These are phyloP conservation scores for Radiomyces spectabilis DNA, from an alignment of 192 early-diverging fungal species.

Conservation along the genomic window DNA sequence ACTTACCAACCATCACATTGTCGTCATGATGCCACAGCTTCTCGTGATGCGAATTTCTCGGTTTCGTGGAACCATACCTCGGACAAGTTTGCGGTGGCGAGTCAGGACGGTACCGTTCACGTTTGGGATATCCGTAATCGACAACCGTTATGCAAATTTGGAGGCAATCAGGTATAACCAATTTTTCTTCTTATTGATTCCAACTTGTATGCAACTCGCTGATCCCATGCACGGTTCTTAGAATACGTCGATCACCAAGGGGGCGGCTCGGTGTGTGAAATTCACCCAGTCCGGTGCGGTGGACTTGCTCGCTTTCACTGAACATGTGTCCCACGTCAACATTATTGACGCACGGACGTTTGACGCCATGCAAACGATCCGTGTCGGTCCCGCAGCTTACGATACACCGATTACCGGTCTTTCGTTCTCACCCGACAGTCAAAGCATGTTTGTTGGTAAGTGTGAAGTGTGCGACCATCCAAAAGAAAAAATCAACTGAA, in stretches of 20 bases:
- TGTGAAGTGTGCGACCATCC: too few relatives aligned
- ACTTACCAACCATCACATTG: neutral
- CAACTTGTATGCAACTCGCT: too few relatives aligned
- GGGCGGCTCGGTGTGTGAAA: constrained; percentile 79
- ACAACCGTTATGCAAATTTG: constrained; percentile 69
- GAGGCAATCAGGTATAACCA: constrained; percentile 53
- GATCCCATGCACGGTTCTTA: neutral
- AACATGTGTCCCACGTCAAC: constrained; percentile 83
- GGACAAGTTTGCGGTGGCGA: constrained; percentile 92
- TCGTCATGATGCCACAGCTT: constrained; percentile 35
- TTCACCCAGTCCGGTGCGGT: constrained; percentile 85
- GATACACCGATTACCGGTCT: constrained; percentile 87
- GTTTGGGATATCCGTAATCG: constrained; percentile 87
- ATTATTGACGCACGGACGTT: constrained; percentile 89
- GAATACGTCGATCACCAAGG: constrained; percentile 60
- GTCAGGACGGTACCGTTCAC: constrained; percentile 86
- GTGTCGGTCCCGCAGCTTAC: constrained; percentile 53
- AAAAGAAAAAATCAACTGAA: too few relatives aligned
- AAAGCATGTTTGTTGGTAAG: constrained; percentile 83
- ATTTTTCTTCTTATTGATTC: neutral
- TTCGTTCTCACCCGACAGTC: constrained; percentile 75
- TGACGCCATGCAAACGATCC: constrained; percentile 70
- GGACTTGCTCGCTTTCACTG: constrained; percentile 79
- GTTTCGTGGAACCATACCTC: constrained; percentile 93
- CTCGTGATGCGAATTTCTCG: constrained; percentile 84